Percentiles rank a stretch among this genome's conserved stretches.
Evolutionary conservation across 768 basidiomycete species (phyloP).

Genomic region (Trametes punicea): DNA sequence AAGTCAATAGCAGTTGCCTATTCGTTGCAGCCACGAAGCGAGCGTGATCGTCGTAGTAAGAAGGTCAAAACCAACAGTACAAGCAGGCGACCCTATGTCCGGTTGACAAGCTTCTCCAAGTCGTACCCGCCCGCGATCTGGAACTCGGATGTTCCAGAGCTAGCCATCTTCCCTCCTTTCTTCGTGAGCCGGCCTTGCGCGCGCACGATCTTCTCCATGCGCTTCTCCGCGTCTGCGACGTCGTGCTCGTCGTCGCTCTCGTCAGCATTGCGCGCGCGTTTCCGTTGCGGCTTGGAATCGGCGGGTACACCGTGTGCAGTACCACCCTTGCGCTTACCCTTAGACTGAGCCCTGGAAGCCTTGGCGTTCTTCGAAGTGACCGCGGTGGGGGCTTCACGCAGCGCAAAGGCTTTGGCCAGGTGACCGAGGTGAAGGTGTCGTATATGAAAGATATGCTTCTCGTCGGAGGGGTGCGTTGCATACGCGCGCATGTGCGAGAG

Average conservation of each 20-base stretch:
- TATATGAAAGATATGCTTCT: slow-evolving; percentile 97
- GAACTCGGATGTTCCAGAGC: slow-evolving; percentile 67
- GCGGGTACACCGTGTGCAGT: neutral
- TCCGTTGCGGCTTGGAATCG: neutral
- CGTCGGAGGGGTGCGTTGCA: slow-evolving; percentile 91
- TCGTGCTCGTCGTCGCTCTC: slow-evolving; percentile 29
- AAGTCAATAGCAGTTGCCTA: too few species aligned
- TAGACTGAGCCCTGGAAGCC: slow-evolving; percentile 6
- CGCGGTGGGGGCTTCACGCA: slow-evolving; percentile 74
- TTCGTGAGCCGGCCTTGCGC: slow-evolving; percentile 78
- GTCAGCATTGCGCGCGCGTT: slow-evolving; percentile 9
- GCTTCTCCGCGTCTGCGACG: slow-evolving; percentile 57
- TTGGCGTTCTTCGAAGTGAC: slow-evolving; percentile 29
- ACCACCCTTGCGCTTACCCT: slow-evolving; percentile 15
- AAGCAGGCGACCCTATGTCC: slow-evolving; percentile 14
- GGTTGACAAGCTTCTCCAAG: slow-evolving; percentile 55
- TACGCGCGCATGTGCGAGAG: slow-evolving; percentile 94
- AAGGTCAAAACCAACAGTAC: neutral
- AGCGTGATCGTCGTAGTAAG: too few species aligned
- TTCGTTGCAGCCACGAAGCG: too few species aligned
- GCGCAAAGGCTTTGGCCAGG: slow-evolving; percentile 85
- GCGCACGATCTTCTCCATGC: slow-evolving; percentile 86
- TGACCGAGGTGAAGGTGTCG: slow-evolving; percentile 93
- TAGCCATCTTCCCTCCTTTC: slow-evolving; percentile 72
- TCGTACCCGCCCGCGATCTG: slow-evolving; percentile 65